Evolutionary conservation across 1,284 basidiomycete species (phyloP).

Genomic region (Gymnopus androsaceus): DNA sequence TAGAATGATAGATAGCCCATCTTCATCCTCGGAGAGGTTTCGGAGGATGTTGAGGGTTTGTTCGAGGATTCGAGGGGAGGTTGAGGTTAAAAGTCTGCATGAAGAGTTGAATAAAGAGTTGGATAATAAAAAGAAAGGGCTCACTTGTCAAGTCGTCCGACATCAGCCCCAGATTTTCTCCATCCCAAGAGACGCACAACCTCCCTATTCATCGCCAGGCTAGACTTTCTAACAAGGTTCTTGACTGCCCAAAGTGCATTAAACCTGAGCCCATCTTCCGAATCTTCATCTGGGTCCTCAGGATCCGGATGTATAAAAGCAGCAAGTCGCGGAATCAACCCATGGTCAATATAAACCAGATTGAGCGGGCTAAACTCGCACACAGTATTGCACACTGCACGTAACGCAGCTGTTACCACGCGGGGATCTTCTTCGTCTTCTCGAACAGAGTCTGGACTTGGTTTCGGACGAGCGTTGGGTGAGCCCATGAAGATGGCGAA

Average conservation of each 20-base stretch:
- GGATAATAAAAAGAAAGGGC: not conserved
- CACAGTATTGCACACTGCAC: slow-evolving; percentile 82
- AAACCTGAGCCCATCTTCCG: slow-evolving; percentile 59
- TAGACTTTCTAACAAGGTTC: slow-evolving; percentile 71
- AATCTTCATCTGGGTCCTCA: slow-evolving; percentile 28
- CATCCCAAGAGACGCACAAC: slow-evolving; percentile 71
- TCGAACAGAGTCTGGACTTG: slow-evolving; percentile 3
- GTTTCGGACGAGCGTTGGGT: slow-evolving; percentile 10
- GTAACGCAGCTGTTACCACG: slow-evolving; percentile 73
- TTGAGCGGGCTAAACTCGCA: slow-evolving; percentile 85
- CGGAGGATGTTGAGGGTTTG: slow-evolving; percentile 65
- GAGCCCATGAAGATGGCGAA: slow-evolving; percentile 56
- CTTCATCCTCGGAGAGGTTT: slow-evolving; percentile 63
- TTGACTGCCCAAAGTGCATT: slow-evolving; percentile 83
- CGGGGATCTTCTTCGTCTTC: slow-evolving; percentile 55
- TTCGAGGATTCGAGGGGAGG: slow-evolving; percentile 44
- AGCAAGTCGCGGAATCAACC: slow-evolving; percentile 64
- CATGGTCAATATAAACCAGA: slow-evolving; percentile 64
- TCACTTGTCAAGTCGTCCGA: slow-evolving; percentile 2
- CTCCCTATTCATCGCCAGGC: slow-evolving; percentile 55
- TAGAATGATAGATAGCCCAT: slow-evolving; percentile 34
- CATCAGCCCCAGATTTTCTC: slow-evolving; percentile 46
- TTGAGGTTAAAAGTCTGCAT: not conserved
- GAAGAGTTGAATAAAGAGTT: not conserved
- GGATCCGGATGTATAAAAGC: slow-evolving; percentile 41